Evolutionary conservation across 352 stramenopile species (phyloP), one percentile per base, ranked within the genome.

Genomic region (Thalassiosira pacifica): DNA sequence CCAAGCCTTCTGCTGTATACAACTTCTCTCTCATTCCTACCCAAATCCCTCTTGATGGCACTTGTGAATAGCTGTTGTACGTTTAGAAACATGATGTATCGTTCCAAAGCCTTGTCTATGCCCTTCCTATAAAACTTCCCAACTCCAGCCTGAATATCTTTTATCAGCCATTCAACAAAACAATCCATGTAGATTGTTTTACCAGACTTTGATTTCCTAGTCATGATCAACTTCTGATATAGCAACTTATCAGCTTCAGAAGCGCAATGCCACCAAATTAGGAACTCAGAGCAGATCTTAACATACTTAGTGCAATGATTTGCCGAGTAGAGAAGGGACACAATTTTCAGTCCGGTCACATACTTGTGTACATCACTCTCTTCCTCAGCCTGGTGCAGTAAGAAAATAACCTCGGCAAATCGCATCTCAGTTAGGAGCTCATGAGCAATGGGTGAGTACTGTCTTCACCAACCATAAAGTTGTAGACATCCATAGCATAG

Each of bases 111-210:
- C n/a, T n/a, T n/a, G n/a, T n/a, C n/a, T n/a, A n/a, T n/a, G n/a
- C n/a, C n/a, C n/a, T n/a, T n/a, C n/a, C 73, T 19, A 32, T 74
- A 66, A 63, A 45, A 37, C 48, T 83, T 83, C 24, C 76, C 76
- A 61, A 83, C 24, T 16, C 34, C 65, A 69, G 19, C 42, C 37
- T 53, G 24, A 4, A 83, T 45, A 48, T 83, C 67, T 66, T 57
- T 77, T n/a, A 83, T 27, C 8, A 57, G 37, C 66, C 76, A 83
- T 42, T 83, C 76, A 32, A 83, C 76, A 71, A 76, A 77, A 26
- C 76, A 22, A 48, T 78, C 66, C 34, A 16, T 63, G 59, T 64
- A 83, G 19, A 83, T 83, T 32, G 22, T 59, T 34, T 77, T 83
- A 19, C 76, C 66, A 16, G 66, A 31, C 66, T 76, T 60, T 24